Percentiles rank a stretch among this genome's conserved stretches.
Evolutionary conservation across 2,329 filamentous ascomycete genomes (phyloP).

Genomic region (Xylaria arbuscula): DNA sequence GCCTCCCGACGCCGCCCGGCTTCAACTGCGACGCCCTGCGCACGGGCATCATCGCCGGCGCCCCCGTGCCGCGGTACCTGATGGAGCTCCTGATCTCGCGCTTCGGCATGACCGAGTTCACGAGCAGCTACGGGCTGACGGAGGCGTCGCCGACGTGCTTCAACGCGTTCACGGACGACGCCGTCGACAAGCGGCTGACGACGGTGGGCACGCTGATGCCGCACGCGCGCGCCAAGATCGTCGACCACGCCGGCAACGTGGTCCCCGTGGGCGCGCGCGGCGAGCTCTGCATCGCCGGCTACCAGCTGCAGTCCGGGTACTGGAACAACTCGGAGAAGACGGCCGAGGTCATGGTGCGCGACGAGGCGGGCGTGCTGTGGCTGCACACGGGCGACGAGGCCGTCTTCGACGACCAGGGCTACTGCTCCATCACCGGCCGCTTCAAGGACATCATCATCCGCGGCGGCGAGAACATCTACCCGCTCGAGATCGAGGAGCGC

Average conservation of each 20-base stretch:
- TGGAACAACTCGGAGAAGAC: constrained; percentile 81
- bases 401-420: constrained; percentile 73
- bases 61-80: constrained; percentile 78
- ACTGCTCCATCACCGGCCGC: constrained; percentile 77
- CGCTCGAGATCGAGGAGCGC: constrained; percentile 79
- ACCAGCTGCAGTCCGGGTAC: constrained; percentile 76
- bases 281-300: constrained; percentile 82
- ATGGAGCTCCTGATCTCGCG: constrained; percentile 78
- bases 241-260: constrained; percentile 72
- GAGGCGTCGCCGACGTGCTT: constrained; percentile 85
- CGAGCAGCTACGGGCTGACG: constrained; percentile 77
- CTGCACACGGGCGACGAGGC: constrained; percentile 76
- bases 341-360: constrained; percentile 66
- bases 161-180: constrained; percentile 80
- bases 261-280: constrained; percentile 75
- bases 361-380: constrained; percentile 69
- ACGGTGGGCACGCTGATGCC: constrained; percentile 83
- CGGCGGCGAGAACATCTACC: constrained; percentile 79
- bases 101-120: constrained; percentile 80
- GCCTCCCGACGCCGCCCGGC: constrained; percentile 55
- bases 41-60: constrained; percentile 83
- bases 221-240: constrained; percentile 80
- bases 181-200: constrained; percentile 71
- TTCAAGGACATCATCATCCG: constrained; percentile 86
- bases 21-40: constrained; percentile 66